Evolutionary conservation across 2,329 filamentous ascomycete genomes (phyloP), one percentile per base, ranked within the genome.

Genomic region (Mycosphaerella sp.): DNA sequence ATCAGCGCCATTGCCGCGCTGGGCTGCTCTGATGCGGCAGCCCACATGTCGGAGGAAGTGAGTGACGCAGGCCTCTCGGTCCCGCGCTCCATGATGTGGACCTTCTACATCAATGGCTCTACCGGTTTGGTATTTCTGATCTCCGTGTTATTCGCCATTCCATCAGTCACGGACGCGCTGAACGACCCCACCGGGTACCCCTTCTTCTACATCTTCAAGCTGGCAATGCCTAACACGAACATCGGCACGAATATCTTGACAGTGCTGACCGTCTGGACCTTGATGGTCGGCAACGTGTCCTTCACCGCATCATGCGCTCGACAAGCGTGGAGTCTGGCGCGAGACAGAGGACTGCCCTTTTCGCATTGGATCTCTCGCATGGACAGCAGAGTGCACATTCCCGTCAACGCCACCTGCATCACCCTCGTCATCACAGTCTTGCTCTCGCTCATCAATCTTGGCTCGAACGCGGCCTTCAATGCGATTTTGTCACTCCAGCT

Each of bases 51-150:
- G 17, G 59, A 64, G 43, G 61, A 64, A 47, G 56, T 59, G 9
- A 57, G 51, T 17, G 56, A 59, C 40, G 56, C 56, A 8, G 47
- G 54, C 21, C 48, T 62, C 14, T 59, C 52, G 14, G 59, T 67
- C 9, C 64, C 65, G 17, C 59, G 62, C 37, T 55, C 51, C 21
- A 67, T 67, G 54, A 52, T 62, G 39, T 61, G 61, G 53, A 60
- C 56, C 7, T 63, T 59, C 41, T 46, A 55, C 42, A 57, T 56
- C 49, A 59, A 59, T 28, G 54, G 54, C 32, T 45, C 52, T 14
- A 56, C 52, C 9, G 56, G 54, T 8, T 34, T 58, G 25, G 34
- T 58, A 35, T 57, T 59, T n/a, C 42, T 57, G 41, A 39, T 59
- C 17, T 49, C 56, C 0, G 45, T 59, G 12, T 47, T 59, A 1